Evolutionary conservation across 148 eudicot genomes (phyloP).

Genomic region (Diospyros lotus): DNA sequence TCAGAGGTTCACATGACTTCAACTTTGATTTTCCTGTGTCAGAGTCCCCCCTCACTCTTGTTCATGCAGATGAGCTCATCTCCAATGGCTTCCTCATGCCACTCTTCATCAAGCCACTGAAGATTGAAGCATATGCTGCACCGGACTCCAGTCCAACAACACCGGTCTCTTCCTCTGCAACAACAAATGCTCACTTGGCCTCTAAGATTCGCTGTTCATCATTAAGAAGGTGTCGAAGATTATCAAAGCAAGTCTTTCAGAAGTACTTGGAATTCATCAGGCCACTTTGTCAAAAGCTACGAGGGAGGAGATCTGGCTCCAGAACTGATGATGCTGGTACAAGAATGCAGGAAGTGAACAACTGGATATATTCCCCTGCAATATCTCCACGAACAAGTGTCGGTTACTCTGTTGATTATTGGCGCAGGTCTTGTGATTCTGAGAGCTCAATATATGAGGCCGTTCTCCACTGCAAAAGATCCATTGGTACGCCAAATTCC

Average conservation of each 20-base stretch:
- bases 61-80: conserved; percentile 71
- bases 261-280: conserved; percentile 49
- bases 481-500: conserved; percentile 43
- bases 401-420: conserved; percentile 45
- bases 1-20: conserved; percentile 40
- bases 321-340: conserved; percentile 24
- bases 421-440: conserved; percentile 73
- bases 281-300: conserved; percentile 46
- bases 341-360: conserved; percentile 17
- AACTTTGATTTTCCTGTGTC: conserved; percentile 47
- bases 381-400: conserved; percentile 57
- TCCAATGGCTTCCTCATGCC: conserved; percentile 59
- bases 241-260: conserved; percentile 47
- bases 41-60: conserved; percentile 33
- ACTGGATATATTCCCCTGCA: conserved; percentile 28
- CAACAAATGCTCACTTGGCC: conserved; percentile 17
- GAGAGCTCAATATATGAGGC: conserved; percentile 91
- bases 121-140: conserved; percentile 21
- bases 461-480: conserved; percentile 88
- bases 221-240: conserved; percentile 50
- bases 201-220: conserved; percentile 44
- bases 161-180: conserved; percentile 12
- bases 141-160: conserved; percentile 24
- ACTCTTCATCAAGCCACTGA: conserved; percentile 31
- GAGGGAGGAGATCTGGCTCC: conserved; percentile 30